These are phyloP conservation scores for Elongisporangium prolatum DNA, from an alignment of 352 stramenopile species.

Conservation along the genomic window DNA sequence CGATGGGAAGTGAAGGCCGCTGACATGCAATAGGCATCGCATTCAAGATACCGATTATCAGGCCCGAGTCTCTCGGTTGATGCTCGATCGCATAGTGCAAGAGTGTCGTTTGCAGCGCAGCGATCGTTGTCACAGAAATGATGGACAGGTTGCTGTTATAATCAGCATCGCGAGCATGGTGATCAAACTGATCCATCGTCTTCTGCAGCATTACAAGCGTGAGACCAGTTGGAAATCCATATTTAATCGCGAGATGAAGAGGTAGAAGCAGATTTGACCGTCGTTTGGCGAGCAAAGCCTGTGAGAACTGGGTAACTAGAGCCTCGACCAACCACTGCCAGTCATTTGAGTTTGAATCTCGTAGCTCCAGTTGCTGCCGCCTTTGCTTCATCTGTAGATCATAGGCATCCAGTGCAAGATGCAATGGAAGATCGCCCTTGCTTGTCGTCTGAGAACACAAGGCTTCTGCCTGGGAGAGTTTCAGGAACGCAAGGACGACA, in stretches of 20 bases:
- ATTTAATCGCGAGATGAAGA: slow-evolving; percentile 43
- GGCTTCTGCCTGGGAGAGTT: slow-evolving; percentile 13
- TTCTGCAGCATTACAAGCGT: slow-evolving; percentile 14
- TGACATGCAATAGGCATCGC: slow-evolving; percentile 22
- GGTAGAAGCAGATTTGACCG: slow-evolving; percentile 24
- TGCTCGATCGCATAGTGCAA: slow-evolving; percentile 59
- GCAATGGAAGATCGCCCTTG: slow-evolving; percentile 44
- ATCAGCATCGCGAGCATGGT: neutral
- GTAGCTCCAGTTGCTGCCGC: neutral
- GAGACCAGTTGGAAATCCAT: slow-evolving; percentile 17
- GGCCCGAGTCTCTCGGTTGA: slow-evolving; percentile 14
- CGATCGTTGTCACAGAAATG: slow-evolving; percentile 22
- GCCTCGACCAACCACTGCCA: slow-evolving; percentile 27
- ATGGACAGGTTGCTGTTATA: neutral
- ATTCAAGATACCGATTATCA: slow-evolving; percentile 28
- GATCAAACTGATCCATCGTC: slow-evolving; percentile 5
- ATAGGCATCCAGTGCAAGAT: slow-evolving; percentile 43
- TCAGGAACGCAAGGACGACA: slow-evolving; percentile 36
- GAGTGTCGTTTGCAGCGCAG: slow-evolving; percentile 34
- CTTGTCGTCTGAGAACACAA: slow-evolving; percentile 30
- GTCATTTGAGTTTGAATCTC: neutral
- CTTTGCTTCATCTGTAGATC: slow-evolving; percentile 17
- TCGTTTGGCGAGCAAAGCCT: slow-evolving; percentile 14
- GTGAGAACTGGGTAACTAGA: slow-evolving; percentile 15
- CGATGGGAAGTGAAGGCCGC: slow-evolving; percentile 16